Base-by-base conservation (phyloP, 495 filamentous ascomycete genomes). In the Penicillium cinerascens region DNA sequence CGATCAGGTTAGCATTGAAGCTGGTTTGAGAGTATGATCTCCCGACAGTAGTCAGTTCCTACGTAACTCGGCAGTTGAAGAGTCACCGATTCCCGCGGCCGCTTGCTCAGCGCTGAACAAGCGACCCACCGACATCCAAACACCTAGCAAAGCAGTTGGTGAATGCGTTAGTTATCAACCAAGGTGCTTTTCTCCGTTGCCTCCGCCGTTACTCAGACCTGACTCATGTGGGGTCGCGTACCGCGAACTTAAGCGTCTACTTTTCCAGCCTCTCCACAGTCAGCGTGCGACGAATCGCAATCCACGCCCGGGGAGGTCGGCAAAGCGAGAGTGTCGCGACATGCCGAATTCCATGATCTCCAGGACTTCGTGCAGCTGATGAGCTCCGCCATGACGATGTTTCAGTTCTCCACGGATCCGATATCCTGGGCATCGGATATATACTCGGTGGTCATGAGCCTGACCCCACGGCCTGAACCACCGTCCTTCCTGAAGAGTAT, bases 171-270 rank as follows among this genome's bases (percentile, higher is more conserved):
- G 11, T 1, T 33, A 3, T 33, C 29, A 13, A 33, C 22, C 22
- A 41, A n/a, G n/a, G n/a, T n/a, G n/a, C n/a, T 29, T 29, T 39
- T 27, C 16, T 5, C 35, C 10, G 5, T 10, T 18, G 36, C 45
- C 60, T 51, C 59, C 63, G 54, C 55, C 23, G 59, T 68, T 67
- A 67, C 61, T 67, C 63, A 72, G 65, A 42, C 45, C 63, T 72
- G 58, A 72, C 58, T 70, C 61, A 72, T 72, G 69, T 72, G 67
- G 67, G 69, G 69, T 64, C 57, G 43, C 13, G 20, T 35, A 37
- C 36, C 52, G 15, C 39, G 49, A 56, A 53, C 22, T 40, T 29
- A 43, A n/a, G n/a, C n/a, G 9, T 42, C 41, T 20, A 5, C 27
- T 18, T 35, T 10, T 38, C 18, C 5, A n/a, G 10, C 9, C 27